Conservation (phyloP, 2,329 filamentous ascomycete species). For the Cladorrhinum sp. region DNA sequence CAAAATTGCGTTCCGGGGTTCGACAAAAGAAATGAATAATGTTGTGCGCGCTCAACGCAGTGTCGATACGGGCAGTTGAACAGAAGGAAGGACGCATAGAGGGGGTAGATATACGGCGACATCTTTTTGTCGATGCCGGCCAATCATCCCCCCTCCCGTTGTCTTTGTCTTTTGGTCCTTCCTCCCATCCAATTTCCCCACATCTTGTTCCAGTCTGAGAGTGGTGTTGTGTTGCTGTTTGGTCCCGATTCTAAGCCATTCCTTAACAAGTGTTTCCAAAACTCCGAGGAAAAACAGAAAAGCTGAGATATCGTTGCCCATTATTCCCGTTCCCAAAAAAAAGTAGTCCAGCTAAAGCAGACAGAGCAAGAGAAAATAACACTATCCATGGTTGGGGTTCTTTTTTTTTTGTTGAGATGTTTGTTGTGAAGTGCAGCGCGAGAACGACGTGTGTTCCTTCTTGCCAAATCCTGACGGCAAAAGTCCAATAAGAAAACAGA, state of each 20-base stretch:
- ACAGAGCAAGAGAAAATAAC: conserved; percentile 24
- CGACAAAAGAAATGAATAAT: conserved; percentile 21
- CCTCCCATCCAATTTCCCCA: neutral
- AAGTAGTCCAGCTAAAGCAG: conserved; percentile 21
- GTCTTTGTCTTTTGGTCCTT: neutral
- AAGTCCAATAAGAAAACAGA: conserved; percentile 15
- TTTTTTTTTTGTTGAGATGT: conserved; percentile 19
- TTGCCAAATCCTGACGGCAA: conserved; percentile 22
- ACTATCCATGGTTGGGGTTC: conserved; percentile 23
- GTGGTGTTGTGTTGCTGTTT: conserved; percentile 20
- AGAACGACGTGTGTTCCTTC: conserved; percentile 21
- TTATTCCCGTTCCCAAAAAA: conserved; percentile 11
- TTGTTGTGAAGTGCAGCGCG: conserved; percentile 13
- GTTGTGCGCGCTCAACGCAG: conserved; percentile 1
- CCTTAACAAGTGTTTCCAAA: conserved; percentile 15
- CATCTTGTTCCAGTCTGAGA: conserved; percentile 24
- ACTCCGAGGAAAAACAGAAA: conserved; percentile 24
- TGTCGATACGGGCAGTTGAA: neutral
- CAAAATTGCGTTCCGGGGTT: conserved; percentile 1
- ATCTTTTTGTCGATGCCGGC: neutral
- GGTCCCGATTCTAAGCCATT: conserved; percentile 18
- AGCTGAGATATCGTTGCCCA: conserved; percentile 22
- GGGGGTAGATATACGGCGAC: neutral
- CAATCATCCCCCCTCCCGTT: neutral
- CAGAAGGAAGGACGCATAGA: neutral